Evolutionary conservation across 768 basidiomycete species (phyloP), one percentile per base, ranked within the genome.

Genomic region (Boletus sensibilis): DNA sequence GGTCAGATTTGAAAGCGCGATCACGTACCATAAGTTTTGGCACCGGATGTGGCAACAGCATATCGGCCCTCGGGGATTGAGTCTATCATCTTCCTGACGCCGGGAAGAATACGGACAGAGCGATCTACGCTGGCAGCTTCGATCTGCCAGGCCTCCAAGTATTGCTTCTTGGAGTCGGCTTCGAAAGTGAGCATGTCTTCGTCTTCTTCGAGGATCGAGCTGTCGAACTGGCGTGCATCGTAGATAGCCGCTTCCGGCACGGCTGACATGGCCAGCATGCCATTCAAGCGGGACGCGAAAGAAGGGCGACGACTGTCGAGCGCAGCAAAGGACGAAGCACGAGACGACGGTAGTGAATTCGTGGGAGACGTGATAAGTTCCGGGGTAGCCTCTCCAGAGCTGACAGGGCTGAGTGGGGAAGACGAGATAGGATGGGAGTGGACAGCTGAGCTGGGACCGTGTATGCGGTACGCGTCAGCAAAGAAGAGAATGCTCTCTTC

Each of bases 11-110:
- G 10, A 52, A 56, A 58, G n/a, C 13, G 45, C 23, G 45, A 48
- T 23, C 7, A 70, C 79, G 57, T 64, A 84, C 81, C 81, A 57
- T 87, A 87, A 1, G 85, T 88, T 69, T 82, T 85, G 4, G 88
- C 87, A 5, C 86, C 87, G 0, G 86, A 87, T 0, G 88, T 90
- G 3, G 87, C 87, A 18, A 90, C 85, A 20, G 86, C 87, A 64
- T 84, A 90, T 40, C 76, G 77, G n/a, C 82, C 85, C 50, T 75
- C 71, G 5, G 88, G 87, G 49, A 90, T 77, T 7, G 85, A 83
- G 52, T 78, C 75, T 58, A 90, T 85, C 76, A 90, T 77, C 56
- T 70, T 74, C 65, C 77, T 76, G 4, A 89, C 88, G 39, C 88
- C 87, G 27, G 88, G 88, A 1, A 90, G 78, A 62, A 89, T 88